Percentiles rank a stretch among this genome's conserved stretches.
Conservation (phyloP, 2,329 filamentous ascomycete genomes). For the Eutypella sp. region DNA sequence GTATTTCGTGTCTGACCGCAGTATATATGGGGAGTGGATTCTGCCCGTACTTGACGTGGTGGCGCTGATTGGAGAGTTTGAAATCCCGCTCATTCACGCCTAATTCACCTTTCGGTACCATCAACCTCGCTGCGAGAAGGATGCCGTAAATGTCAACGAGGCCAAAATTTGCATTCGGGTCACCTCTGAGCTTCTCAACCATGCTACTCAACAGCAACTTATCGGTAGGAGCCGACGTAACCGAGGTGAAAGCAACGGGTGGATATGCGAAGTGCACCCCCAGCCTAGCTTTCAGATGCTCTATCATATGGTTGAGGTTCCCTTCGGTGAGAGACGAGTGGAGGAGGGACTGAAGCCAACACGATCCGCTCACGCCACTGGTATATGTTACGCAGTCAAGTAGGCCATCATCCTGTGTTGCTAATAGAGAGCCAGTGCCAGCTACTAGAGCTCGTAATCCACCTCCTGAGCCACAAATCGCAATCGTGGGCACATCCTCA, state of each 20-base stretch:
- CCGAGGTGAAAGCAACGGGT: slow-evolving; percentile 71
- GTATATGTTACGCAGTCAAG: slow-evolving; percentile 96
- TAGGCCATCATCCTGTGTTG: slow-evolving; percentile 77
- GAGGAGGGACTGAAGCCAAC: slow-evolving; percentile 88
- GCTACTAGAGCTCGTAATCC: slow-evolving; percentile 86
- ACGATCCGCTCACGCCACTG: slow-evolving; percentile 90
- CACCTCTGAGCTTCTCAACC: slow-evolving; percentile 86
- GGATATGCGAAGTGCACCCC: slow-evolving; percentile 91
- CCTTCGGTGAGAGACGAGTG: slow-evolving; percentile 72
- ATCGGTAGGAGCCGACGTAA: slow-evolving; percentile 87
- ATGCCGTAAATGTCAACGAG: slow-evolving; percentile 92
- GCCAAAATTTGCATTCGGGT: slow-evolving; percentile 74
- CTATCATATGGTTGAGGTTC: slow-evolving; percentile 64
- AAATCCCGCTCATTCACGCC: slow-evolving; percentile 73
- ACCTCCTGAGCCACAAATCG: slow-evolving; percentile 90
- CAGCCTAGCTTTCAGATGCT: slow-evolving; percentile 81
- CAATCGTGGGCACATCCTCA: slow-evolving; percentile 88
- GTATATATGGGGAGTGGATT: slow-evolving; percentile 93
- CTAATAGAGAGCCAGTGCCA: slow-evolving; percentile 80
- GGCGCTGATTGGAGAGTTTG: slow-evolving; percentile 83
- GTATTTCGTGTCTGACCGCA: slow-evolving; percentile 92
- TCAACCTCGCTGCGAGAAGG: slow-evolving; percentile 73
- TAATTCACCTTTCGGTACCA: slow-evolving; percentile 82
- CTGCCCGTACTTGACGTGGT: slow-evolving; percentile 69
- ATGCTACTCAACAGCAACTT: slow-evolving; percentile 84